Base-by-base conservation (phyloP, 305 asterid species). In the Rubia tinctorum region DNA sequence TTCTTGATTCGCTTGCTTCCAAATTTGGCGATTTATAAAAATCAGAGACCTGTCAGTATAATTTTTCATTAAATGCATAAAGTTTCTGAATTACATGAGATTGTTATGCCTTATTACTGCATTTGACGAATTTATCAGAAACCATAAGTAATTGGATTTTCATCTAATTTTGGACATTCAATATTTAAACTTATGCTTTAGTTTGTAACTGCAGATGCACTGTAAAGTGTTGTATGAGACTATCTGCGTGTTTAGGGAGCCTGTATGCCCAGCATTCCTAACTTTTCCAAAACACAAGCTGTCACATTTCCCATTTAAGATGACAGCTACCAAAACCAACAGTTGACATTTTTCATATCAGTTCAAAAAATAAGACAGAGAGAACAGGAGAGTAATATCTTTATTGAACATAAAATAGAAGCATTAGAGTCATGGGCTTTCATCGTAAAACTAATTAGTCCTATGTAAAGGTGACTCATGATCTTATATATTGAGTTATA, bases 11-110 rank as follows among this genome's bases (percentile, higher is more conserved):
- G 77, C 86, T 88, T 58, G 80, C 64, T 77, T 89, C 92, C 75
- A 65, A 65, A 70, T 88, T 87, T 47, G 96, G 89, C 71, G 85
- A 80, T 82, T 89, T 92, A 80, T 86, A 86, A 81, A 90, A 84
- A 80, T 90, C 96, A 27, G 92, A 88, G 73, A 88, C 98, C 98
- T 90, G 76, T 45, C 81, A 44, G 72, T 65, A 62, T 60, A 55
- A 42, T 66, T 73, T 68, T 37, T 37, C 63, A 23, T 65, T 18
- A 64, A 9, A 10, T 63, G 23, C 11, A 42, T 22, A 59, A 30
- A 6, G 3, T 53, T 25, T 25, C 13, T 1, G 62, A 72, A 61
- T 61, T 8, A 30, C 27, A 39, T 18, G 49, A 62, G 14, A 72
- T 22, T 34, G 45, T 64, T 25, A 30, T 63, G 23, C 49, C 68